Percentiles rank a stretch among this genome's conserved stretches.
phyloP scores from a whole-genome alignment of 306 rosid species.

The Luffa aegyptiaca region DNA sequence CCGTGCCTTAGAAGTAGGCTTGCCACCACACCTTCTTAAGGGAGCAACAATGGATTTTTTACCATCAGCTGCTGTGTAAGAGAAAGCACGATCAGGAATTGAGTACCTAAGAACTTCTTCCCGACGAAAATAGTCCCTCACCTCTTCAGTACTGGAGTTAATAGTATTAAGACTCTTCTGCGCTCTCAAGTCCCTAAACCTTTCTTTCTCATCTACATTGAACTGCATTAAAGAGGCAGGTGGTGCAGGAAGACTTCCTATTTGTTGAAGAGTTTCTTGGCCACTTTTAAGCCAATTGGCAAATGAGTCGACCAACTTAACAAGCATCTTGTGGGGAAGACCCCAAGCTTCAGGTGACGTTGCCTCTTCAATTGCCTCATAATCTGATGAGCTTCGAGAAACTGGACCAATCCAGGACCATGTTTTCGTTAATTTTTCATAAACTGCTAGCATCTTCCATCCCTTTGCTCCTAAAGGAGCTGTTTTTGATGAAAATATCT shows the following conservation, averaged over 20 bases:
- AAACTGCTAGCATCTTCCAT: slow-evolving; percentile 76
- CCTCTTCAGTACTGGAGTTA: slow-evolving; percentile 85
- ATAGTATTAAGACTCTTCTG: slow-evolving; percentile 98
- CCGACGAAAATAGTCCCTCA: slow-evolving; percentile 74
- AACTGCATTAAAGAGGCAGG: slow-evolving; percentile 86
- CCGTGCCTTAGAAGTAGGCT: slow-evolving; percentile 99
- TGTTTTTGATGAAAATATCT: slow-evolving; percentile 89
- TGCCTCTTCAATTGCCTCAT: slow-evolving; percentile 60
- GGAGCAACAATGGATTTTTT: slow-evolving; percentile 97
- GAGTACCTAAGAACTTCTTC: slow-evolving; percentile 97
- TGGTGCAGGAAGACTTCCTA: slow-evolving; percentile 95
- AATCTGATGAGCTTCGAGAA: slow-evolving; percentile 43
- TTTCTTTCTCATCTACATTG: slow-evolving; percentile 94
- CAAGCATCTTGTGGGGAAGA: slow-evolving; percentile 92
- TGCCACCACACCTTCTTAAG: slow-evolving; percentile 94
- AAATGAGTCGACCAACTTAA: slow-evolving; percentile 90
- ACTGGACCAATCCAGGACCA: slow-evolving; percentile 94
- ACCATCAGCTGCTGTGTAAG: slow-evolving; percentile 96
- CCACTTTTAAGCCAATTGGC: slow-evolving; percentile 99
- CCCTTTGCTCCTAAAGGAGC: slow-evolving; percentile 97
- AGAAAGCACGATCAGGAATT: slow-evolving; percentile 96
- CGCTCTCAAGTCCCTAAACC: slow-evolving; percentile 93
- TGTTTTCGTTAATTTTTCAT: slow-evolving; percentile 66
- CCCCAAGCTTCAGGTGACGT: slow-evolving; percentile 91
- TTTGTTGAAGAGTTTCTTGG: slow-evolving; percentile 93